Evolutionary conservation across 495 filamentous ascomycete genomes (phyloP).

Genomic region (Hapsidospora chrysogenum): DNA sequence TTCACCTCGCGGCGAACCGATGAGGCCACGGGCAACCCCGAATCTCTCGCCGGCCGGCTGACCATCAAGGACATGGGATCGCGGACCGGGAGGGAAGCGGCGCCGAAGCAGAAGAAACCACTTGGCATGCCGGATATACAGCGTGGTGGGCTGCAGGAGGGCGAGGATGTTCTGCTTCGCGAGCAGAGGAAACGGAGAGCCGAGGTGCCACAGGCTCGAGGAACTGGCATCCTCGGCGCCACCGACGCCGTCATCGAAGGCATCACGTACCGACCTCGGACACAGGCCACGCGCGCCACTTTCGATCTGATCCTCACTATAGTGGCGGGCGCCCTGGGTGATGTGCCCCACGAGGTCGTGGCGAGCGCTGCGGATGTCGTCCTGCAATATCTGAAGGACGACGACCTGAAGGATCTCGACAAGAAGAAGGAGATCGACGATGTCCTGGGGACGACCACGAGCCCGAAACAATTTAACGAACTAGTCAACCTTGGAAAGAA

Average conservation of each 20-base stretch:
- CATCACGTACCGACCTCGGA: slow-evolving; percentile 68
- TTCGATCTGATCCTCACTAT: slow-evolving; percentile 91
- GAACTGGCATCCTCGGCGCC: slow-evolving; percentile 67
- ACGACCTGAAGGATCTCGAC: slow-evolving; percentile 91
- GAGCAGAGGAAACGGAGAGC: slow-evolving; percentile 81
- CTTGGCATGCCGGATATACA: slow-evolving; percentile 48
- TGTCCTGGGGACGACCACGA: slow-evolving; percentile 64
- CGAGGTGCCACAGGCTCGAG: slow-evolving; percentile 53
- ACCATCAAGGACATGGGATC: slow-evolving; percentile 89
- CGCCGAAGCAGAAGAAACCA: slow-evolving; percentile 61
- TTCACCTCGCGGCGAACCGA: slow-evolving; percentile 85
- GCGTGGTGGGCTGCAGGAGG: slow-evolving; percentile 66
- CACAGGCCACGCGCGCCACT: slow-evolving; percentile 82
- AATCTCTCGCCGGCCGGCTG: slow-evolving; percentile 88
- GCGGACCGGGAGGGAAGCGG: slow-evolving; percentile 59
- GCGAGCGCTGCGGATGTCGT: slow-evolving; percentile 91
- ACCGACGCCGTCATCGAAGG: slow-evolving; percentile 81
- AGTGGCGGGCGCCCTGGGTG: slow-evolving; percentile 74
- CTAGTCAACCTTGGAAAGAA: slow-evolving; percentile 95
- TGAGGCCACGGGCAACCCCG: slow-evolving; percentile 91
- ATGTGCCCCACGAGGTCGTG: slow-evolving; percentile 82
- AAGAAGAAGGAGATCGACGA: slow-evolving; percentile 98
- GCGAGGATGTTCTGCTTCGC: slow-evolving; percentile 68
- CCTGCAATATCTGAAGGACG: slow-evolving; percentile 83
- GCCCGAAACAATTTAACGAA: slow-evolving; percentile 89